phyloP scores from a whole-genome alignment of 192 early-diverging fungal species.

The Ambispora gerdemannii region DNA sequence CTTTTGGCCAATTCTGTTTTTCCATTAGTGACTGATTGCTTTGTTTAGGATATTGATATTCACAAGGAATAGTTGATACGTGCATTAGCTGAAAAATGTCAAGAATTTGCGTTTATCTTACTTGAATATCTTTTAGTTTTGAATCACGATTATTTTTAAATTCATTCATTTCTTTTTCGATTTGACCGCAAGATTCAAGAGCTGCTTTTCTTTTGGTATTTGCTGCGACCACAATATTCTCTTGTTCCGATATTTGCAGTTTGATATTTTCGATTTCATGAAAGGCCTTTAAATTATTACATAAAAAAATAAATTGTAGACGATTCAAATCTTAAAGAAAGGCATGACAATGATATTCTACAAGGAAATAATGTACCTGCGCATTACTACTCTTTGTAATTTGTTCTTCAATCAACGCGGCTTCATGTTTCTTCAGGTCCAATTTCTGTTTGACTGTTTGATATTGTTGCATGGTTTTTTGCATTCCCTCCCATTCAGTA shows the following conservation, averaged over 20 bases:
- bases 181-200: conserved; percentile 50
- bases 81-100: neutral
- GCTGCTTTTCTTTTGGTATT: conserved; percentile 48
- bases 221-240: conserved; percentile 42
- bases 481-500: conserved; percentile 51
- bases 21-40: conserved; percentile 62
- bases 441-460: conserved; percentile 57
- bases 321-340: conserved; percentile 8
- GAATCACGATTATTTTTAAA: conserved; percentile 83
- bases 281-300: conserved; percentile 43
- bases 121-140: conserved; percentile 81
- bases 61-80: too few species aligned
- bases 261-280: conserved; percentile 57
- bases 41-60: neutral
- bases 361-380: conserved; percentile 46
- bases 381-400: conserved; percentile 73
- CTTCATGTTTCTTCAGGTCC: conserved; percentile 78
- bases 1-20: conserved; percentile 63
- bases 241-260: conserved; percentile 49
- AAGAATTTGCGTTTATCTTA: conserved; percentile 22
- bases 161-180: conserved; percentile 87
- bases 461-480: conserved; percentile 56
- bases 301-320: conserved; percentile 10
- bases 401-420: conserved; percentile 69
- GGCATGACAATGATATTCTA: neutral